Evolutionary conservation across 2,329 filamentous ascomycete species (phyloP).

Genomic region (Scopulariopsis brevicaulis): DNA sequence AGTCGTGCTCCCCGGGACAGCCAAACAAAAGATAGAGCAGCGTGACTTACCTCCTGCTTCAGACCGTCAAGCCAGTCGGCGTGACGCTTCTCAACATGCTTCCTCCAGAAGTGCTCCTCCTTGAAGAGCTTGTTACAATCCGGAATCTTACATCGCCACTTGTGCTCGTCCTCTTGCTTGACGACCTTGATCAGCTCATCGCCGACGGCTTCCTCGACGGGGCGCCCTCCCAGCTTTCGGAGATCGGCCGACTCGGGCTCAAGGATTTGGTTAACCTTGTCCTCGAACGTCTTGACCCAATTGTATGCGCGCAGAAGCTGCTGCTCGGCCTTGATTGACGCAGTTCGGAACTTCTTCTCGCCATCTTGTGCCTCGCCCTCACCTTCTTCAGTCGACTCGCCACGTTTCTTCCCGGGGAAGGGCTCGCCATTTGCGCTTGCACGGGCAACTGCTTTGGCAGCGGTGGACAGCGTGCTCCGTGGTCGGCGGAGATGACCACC

Average conservation of each 20-base stretch:
- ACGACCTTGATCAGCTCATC: conserved; percentile 81
- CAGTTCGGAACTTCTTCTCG: conserved; percentile 63
- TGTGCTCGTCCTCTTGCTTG: conserved; percentile 95
- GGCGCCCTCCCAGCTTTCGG: conserved; percentile 81
- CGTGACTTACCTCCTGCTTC: conserved; percentile 63
- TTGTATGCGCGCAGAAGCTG: conserved; percentile 93
- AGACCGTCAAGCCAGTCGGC: conserved; percentile 73
- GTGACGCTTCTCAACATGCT: conserved; percentile 95
- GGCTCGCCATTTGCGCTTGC: conserved; percentile 74
- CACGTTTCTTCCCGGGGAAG: conserved; percentile 74
- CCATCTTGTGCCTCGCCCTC: conserved; percentile 29
- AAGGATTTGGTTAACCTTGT: conserved; percentile 86
- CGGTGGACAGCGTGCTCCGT: conserved; percentile 69
- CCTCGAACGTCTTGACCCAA: conserved; percentile 98
- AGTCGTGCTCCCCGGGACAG: neutral
- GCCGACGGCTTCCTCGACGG: conserved; percentile 72
- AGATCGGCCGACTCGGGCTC: conserved; percentile 83
- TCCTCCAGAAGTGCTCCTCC: conserved; percentile 92
- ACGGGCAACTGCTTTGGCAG: conserved; percentile 73
- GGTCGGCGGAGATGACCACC: conserved; percentile 94
- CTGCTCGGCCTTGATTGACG: conserved; percentile 69
- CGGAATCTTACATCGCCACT: conserved; percentile 92
- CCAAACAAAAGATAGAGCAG: conserved; percentile 6
- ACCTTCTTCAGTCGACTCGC: conserved; percentile 50
- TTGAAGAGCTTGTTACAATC: conserved; percentile 97